Percentiles rank a stretch among this genome's conserved stretches.
These are phyloP conservation scores for Gymnopilus junonius DNA, from an alignment of 768 basidiomycete genomes.

Conservation along the genomic window DNA sequence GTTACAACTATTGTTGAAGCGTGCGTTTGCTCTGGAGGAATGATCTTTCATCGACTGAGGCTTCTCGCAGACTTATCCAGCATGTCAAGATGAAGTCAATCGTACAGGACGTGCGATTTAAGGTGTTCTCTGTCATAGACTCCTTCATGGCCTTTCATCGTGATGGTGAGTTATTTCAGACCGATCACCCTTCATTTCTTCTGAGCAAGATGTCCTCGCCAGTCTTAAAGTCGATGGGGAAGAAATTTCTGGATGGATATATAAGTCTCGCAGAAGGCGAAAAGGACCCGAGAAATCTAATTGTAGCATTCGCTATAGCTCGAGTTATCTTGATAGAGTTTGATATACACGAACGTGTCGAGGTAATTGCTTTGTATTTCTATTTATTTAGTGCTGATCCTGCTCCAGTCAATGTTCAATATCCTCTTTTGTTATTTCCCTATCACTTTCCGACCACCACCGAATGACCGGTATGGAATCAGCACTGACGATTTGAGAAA, in stretches of 20 bases:
- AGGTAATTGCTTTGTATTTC: slow-evolving; percentile 53
- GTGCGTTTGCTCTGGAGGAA: slow-evolving; percentile 30
- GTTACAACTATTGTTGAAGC: slow-evolving; percentile 65
- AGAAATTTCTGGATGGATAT: slow-evolving; percentile 77
- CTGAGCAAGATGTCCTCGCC: slow-evolving; percentile 7
- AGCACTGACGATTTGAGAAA: slow-evolving; percentile 82
- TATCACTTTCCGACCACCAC: slow-evolving; percentile 93
- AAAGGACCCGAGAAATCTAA: slow-evolving; percentile 94
- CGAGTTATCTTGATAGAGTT: slow-evolving; percentile 90
- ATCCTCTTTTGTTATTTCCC: slow-evolving; percentile 99
- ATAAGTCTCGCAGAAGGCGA: slow-evolving; percentile 88
- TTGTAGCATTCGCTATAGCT: slow-evolving; percentile 87
- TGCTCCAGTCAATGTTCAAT: slow-evolving; percentile 81
- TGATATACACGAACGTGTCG: slow-evolving; percentile 72
- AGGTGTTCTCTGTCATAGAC: slow-evolving; percentile 83
- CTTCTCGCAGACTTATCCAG: slow-evolving; percentile 61
- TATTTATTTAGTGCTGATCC: not conserved
- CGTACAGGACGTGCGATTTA: slow-evolving; percentile 80
- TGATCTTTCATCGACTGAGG: slow-evolving; percentile 3
- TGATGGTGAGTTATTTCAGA: slow-evolving; percentile 48
- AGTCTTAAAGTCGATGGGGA: slow-evolving; percentile 77
- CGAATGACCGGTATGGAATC: slow-evolving; percentile 93
- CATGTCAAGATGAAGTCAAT: slow-evolving; percentile 84
- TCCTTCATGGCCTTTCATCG: slow-evolving; percentile 73
- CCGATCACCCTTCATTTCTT: not conserved